Conservation (phyloP, 306 rosid species). For the Ceratonia siliqua region DNA sequence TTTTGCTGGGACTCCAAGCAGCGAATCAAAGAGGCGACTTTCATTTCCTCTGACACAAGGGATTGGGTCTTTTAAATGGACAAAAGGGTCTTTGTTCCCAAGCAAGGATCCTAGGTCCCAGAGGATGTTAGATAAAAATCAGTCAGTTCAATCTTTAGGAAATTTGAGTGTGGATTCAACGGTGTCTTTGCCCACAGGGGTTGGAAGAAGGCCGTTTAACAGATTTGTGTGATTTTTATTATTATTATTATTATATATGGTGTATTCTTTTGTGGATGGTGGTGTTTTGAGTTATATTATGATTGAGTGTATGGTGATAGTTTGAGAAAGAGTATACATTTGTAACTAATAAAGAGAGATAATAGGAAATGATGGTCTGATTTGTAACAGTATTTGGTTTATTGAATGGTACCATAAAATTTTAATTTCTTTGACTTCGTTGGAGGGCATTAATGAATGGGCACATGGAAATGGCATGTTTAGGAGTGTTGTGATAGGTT, state of each 20-base stretch:
- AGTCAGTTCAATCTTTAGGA: slow-evolving; percentile 62
- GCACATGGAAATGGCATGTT: neutral
- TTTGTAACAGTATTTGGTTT: slow-evolving; percentile 36
- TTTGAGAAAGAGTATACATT: slow-evolving; percentile 52
- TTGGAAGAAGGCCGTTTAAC: slow-evolving; percentile 92
- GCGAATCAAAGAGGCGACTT: slow-evolving; percentile 72
- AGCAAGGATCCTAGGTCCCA: slow-evolving; percentile 58
- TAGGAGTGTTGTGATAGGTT: no score
- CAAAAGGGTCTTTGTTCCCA: slow-evolving; percentile 61
- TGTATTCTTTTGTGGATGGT: slow-evolving; percentile 42
- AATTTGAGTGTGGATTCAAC: slow-evolving; percentile 87
- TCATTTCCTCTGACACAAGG: slow-evolving; percentile 84
- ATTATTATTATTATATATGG: slow-evolving; percentile 18
- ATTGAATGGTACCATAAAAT: slow-evolving; percentile 18
- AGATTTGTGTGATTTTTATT: slow-evolving; percentile 89
- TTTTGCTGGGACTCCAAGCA: slow-evolving; percentile 67
- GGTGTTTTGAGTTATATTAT: slow-evolving; percentile 44
- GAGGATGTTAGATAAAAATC: slow-evolving; percentile 56
- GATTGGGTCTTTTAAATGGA: slow-evolving; percentile 83
- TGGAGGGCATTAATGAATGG: neutral
- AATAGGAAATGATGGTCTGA: slow-evolving; percentile 56
- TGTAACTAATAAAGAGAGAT: slow-evolving; percentile 66
- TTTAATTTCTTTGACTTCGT: neutral
- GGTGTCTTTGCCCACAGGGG: slow-evolving; percentile 74
- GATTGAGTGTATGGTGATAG: slow-evolving; percentile 62